A percentile compares a stretch with the other conserved stretches of the same genome.
Conservation (phyloP, 2,329 filamentous ascomycete genomes). For the Beauveria bassiana region DNA sequence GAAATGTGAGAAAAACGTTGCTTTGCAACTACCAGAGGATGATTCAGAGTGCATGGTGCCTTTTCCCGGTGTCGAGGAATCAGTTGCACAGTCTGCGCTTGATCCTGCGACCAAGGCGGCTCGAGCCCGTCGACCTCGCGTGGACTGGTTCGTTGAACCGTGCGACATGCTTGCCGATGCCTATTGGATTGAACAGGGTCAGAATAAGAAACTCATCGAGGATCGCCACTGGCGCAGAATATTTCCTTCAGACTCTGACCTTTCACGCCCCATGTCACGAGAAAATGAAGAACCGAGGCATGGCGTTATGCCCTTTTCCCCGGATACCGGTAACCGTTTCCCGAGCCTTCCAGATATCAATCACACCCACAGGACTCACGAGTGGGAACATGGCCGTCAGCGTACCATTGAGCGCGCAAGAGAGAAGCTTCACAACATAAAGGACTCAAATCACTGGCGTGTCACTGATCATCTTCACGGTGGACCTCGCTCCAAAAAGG, state of each 20-base stretch:
- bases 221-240: conserved; percentile 70
- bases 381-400: conserved; percentile 39
- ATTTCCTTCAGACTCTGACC: conserved; percentile 41
- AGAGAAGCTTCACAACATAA: conserved; percentile 50
- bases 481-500: conserved; percentile 40
- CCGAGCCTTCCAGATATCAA: conserved; percentile 12
- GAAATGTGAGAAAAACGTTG: conserved; percentile 38
- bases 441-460: conserved; percentile 47
- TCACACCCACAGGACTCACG: conserved; percentile 19
- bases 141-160: conserved; percentile 79
- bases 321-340: conserved; percentile 19
- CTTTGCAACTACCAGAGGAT: conserved; percentile 17
- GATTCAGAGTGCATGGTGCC: conserved; percentile 29
- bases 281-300: conserved; percentile 22
- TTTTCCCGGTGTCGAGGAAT: conserved; percentile 39
- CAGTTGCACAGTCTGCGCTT: conserved; percentile 33
- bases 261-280: conserved; percentile 24
- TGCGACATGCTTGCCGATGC: conserved; percentile 83
- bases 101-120: conserved; percentile 37
- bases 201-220: conserved; percentile 75
- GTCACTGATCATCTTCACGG: conserved; percentile 40
- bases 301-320: conserved; percentile 18
- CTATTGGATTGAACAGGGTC: conserved; percentile 78
- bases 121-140: conserved; percentile 63
- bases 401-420: conserved; percentile 52